Base-by-base conservation (phyloP, 2,329 filamentous ascomycete species). In the Botryotinia narcissicola region DNA sequence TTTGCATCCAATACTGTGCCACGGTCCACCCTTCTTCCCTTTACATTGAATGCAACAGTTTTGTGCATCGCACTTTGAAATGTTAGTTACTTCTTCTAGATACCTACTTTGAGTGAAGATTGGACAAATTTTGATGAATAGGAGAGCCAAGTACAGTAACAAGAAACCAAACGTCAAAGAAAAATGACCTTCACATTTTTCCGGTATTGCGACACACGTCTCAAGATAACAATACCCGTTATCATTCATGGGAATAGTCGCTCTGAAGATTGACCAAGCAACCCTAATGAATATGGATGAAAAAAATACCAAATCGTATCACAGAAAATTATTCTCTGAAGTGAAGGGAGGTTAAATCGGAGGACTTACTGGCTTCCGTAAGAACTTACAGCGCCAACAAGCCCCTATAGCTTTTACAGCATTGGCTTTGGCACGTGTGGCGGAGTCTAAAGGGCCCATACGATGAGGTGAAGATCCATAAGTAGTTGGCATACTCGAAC, bases 361-460 rank as follows among this genome's bases (percentile, higher is more conserved):
- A 20, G 22, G 22, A 62, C 73, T 71, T 74, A 75, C 75, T 48
- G 60, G 57, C 59, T 76, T 75, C 59, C 72, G 63, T 61, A 76
- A 44, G 40, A 76, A 71, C 35, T 70, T 75, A 22, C 75, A 76
- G 25, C 74, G 72, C 75, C 74, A 76, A 59, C 75, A 76, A 59
- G 75, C 74, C 18, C 75, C 75, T 37, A 75, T 59, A 18, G 75
- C 72, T n/a, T 73, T 73, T 1, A 76, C 75, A 4, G 75, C 74
- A 42, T 73, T 75, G 44, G 63, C 72, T 35, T 74, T 74, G 18
- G 74, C 72, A n/a, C 71, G 68, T 8, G 73, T 71, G 16, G 44
- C 62, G 20, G 69, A 44, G n/a, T 72, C 73, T 25, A 74, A 59
- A 42, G 70, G 68, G 25, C 73, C 73, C 35, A 68, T 42, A 18